Evolutionary conservation across 2,329 filamentous ascomycete species (phyloP), one percentile per base, ranked within the genome.

Genomic region (Leptodontidium sp.): DNA sequence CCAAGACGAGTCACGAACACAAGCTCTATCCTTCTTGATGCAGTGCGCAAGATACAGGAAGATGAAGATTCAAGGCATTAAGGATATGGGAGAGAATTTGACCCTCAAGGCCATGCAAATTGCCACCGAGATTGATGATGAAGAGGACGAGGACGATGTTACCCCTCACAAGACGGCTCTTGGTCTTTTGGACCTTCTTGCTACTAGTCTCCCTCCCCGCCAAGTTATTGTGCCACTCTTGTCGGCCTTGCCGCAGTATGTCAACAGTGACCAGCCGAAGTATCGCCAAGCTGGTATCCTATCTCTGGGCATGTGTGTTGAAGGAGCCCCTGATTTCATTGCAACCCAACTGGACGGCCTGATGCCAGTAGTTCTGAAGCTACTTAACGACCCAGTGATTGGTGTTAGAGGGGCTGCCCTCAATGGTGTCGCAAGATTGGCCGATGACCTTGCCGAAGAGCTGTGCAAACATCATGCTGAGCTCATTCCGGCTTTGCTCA

Each of bases 251-350:
- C 91, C 93, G 47, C 87, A 88, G 74, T 98, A 96, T 78, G 93
- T 95, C 74, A 87, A 87, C 75, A 90, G 89, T 78, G 82, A 86
- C 69, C 87, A 97, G 77, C 87, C 94, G 45, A 90, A 93, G 75
- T 91, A 92, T 82, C 91, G 95, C 69, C 92, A 95, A 81, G 94
- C 95, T 65, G 94, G 93, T 81, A 96, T 98, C 78, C 86, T 98
- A 71, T 91, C 95, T 61, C 87, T 99, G 5, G 95, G 95, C 69
- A 97, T 95, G 84, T 95, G 93, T 75, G 95, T 97, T 64, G 96
- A 98, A 84, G 96, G 96, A 75, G 95, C 96, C 38, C 96, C 96
- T 17, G 96, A 99, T 80, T 99, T 98, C 82, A 94, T 98, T 77
- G 93, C 93, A 72, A 97, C 94, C 24, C 96, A 99, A 82, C 88